Percentiles rank a stretch among this genome's conserved stretches.
phyloP scores from a whole-genome alignment of 2,329 filamentous ascomycete species.

The Hypoxylon sp. region DNA sequence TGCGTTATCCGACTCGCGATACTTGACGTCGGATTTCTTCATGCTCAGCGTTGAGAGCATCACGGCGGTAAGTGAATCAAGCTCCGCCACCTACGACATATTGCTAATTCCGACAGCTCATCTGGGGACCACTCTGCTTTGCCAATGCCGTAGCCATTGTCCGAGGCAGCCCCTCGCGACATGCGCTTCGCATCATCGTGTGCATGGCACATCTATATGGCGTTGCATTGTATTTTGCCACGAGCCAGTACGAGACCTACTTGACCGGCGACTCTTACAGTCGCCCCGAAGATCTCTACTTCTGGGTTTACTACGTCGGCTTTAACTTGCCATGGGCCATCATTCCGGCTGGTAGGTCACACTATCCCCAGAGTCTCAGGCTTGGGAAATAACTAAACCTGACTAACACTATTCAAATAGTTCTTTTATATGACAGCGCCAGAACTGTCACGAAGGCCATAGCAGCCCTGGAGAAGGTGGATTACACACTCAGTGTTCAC shows the following conservation, averaged over 20 bases:
- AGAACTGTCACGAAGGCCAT: conserved; percentile 40
- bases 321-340: conserved; percentile 69
- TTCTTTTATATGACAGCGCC: conserved; percentile 42
- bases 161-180: conserved; percentile 53
- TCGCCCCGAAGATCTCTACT: conserved; percentile 68
- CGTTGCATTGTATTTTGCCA: conserved; percentile 69
- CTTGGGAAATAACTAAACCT: no score
- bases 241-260: conserved; percentile 59
- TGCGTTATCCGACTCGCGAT: conserved; percentile 84
- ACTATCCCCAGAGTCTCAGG: no score
- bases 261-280: conserved; percentile 59
- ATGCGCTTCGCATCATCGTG: conserved; percentile 60
- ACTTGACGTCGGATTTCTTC: conserved; percentile 82
- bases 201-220: conserved; percentile 67
- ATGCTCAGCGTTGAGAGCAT: conserved; percentile 88
- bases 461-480: conserved; percentile 40
- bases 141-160: conserved; percentile 58
- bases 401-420: conserved; percentile 29
- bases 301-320: conserved; percentile 69
- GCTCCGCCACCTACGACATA: no score
- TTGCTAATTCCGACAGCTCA: conserved; percentile 49
- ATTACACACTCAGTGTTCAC: conserved; percentile 33
- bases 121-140: conserved; percentile 68
- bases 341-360: conserved; percentile 61
- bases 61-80: conserved; percentile 70